Evolutionary conservation across 2,329 filamentous ascomycete genomes (phyloP).

Genomic region (Berkeleyomyces rouxiae): DNA sequence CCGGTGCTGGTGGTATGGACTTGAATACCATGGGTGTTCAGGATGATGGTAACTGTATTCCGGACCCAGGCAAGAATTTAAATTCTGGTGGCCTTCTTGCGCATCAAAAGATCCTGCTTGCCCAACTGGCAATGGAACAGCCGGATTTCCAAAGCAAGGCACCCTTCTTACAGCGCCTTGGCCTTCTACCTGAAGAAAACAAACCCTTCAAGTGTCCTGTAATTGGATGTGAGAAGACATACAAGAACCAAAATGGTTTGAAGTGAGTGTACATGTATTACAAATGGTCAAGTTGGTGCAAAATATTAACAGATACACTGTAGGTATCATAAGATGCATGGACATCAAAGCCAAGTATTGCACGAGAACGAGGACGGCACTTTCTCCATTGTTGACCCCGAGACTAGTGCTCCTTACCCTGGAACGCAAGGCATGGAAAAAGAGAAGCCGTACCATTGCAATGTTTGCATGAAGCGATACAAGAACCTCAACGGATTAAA

Average conservation of each 20-base stretch:
- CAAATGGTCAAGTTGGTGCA: neutral
- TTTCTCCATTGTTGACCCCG: constrained; percentile 94
- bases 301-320: neutral
- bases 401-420: constrained; percentile 84
- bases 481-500: constrained; percentile 98
- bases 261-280: constrained; percentile 45
- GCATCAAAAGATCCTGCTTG: constrained; percentile 43
- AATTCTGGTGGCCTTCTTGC: constrained; percentile 28
- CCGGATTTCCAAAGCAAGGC: constrained; percentile 54
- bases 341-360: constrained; percentile 89
- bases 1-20: constrained; percentile 26
- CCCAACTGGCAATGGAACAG: constrained; percentile 58
- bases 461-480: constrained; percentile 93
- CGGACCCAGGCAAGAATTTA: constrained; percentile 85
- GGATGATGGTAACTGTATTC: constrained; percentile 48
- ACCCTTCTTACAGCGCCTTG: constrained; percentile 37
- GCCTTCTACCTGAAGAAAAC: constrained; percentile 67
- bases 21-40: constrained; percentile 14
- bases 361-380: constrained; percentile 95
- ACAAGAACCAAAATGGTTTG: constrained; percentile 97
- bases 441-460: constrained; percentile 96
- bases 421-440: constrained; percentile 99
- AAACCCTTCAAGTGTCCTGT: constrained; percentile 97
- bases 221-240: constrained; percentile 96
- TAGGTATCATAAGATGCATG: constrained; percentile 62